These are phyloP conservation scores for Fusarium siculi DNA, from an alignment of 2,329 filamentous ascomycete genomes.

Conservation along the genomic window DNA sequence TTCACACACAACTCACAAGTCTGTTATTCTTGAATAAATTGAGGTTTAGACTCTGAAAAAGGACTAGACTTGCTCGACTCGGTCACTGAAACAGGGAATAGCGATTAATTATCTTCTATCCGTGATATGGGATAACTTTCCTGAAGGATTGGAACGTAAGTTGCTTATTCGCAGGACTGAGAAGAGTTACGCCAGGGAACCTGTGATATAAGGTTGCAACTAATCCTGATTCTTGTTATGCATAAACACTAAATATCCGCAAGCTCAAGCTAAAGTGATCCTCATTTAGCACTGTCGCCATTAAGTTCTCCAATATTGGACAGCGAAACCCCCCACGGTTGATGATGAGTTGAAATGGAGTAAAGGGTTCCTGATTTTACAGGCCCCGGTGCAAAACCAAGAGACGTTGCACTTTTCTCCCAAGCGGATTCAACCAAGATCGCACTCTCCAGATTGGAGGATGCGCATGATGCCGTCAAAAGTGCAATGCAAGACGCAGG, in stretches of 20 bases:
- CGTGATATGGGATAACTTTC: rapidly evolving
- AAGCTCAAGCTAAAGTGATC: not conserved
- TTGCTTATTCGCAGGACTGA: not conserved
- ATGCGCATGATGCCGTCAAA: not conserved
- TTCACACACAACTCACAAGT: too few species aligned
- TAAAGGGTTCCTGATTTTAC: too few species aligned
- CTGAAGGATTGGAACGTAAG: not conserved
- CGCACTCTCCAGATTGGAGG: rapidly evolving
- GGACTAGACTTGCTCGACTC: not conserved
- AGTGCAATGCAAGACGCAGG: not conserved
- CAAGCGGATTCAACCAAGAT: rapidly evolving
- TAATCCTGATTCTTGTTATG: not conserved
- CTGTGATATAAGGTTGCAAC: not conserved
- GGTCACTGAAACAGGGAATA: not conserved
- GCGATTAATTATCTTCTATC: not conserved
- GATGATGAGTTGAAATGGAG: too few species aligned
- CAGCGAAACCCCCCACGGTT: too few species aligned
- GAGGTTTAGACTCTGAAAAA: not conserved
- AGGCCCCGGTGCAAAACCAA: not conserved
- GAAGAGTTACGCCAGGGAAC: not conserved
- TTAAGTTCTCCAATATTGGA: rapidly evolving
- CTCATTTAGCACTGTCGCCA: rapidly evolving
- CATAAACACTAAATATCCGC: not conserved
- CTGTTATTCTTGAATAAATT: not conserved
- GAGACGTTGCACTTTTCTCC: not conserved